Base-by-base conservation (phyloP, 2,329 filamentous ascomycete genomes). In the Colletotrichum tropicicola region DNA sequence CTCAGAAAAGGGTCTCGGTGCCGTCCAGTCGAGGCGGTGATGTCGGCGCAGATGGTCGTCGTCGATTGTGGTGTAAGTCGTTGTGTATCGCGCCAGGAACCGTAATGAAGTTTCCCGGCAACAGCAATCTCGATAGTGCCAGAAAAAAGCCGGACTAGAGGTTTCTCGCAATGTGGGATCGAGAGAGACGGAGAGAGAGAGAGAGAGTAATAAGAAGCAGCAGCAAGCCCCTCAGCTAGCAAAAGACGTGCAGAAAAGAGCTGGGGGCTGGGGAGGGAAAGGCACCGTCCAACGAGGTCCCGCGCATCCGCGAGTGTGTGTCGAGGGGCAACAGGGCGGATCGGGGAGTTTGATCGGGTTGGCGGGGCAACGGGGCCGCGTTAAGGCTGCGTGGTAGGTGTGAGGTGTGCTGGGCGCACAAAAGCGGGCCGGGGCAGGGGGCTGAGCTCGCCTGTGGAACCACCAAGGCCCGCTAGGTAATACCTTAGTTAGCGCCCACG, bases 301-400 rank as follows among this genome's bases (percentile, higher is more conserved):
- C 54, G 58, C 58, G 62, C 58, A 65, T 65, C 51, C 57, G 51
- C 39, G 49, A 65, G 62, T 62, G 62, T 65, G 62, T 62, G 62
- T 65, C 51, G 62, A 62, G 62, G 61, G 62, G 62, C 62, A 65
- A 65, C 62, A 62, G 49, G 44, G 45, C 49, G 51, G 62, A 65
- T 65, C 62, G 57, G 62, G 37, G 44, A 65, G 57, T 62, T 62
- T 23, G 23, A 25, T 37, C 7, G 35, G 23, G 62, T 65, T 65
- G 62, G 49, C 62, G 13, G 23, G 37, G 44, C 58, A 65, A 65
- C 62, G 21, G 15, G 35, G 17, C 12, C 13, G 21, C 27, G 41
- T 45, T 27, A 12, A 9, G 21, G 37, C 23, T 21, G 17, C 47
- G 17, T 53, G 54, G 55, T 25, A 41, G 35, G 49, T 48, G 48